These are phyloP conservation scores for Rauvolfia tetraphylla DNA, from an alignment of 257 asterid genomes.

Conservation along the genomic window DNA sequence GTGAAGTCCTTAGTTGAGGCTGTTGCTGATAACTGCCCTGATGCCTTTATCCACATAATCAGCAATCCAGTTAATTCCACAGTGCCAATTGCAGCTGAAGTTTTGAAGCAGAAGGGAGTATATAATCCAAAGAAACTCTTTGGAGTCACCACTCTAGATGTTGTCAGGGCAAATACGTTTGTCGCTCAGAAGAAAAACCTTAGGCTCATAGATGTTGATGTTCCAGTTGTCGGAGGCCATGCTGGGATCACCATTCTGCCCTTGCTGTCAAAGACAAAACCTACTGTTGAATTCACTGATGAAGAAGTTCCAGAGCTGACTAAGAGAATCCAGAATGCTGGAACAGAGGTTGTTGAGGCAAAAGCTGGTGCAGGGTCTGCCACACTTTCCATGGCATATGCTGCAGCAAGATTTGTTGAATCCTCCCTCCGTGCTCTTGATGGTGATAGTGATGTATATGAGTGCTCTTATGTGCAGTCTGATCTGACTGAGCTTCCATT, in stretches of 20 bases:
- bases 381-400: slow-evolving; percentile 90
- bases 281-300: slow-evolving; percentile 50
- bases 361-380: slow-evolving; percentile 96
- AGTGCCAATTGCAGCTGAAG: slow-evolving; percentile 83
- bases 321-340: slow-evolving; percentile 78
- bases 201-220: slow-evolving; percentile 76
- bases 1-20: slow-evolving; percentile 69
- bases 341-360: slow-evolving; percentile 92
- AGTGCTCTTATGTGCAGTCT: slow-evolving; percentile 66
- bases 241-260: slow-evolving; percentile 86
- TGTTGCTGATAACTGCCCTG: slow-evolving; percentile 80
- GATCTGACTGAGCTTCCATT: slow-evolving; percentile 71
- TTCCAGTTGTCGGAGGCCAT: slow-evolving; percentile 81
- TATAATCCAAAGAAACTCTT: slow-evolving; percentile 77
- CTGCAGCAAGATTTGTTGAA: slow-evolving; percentile 85
- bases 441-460: slow-evolving; percentile 74
- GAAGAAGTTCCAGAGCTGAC: slow-evolving; percentile 70
- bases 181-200: slow-evolving; percentile 65
- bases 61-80: slow-evolving; percentile 91
- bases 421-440: slow-evolving; percentile 86
- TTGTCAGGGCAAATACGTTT: slow-evolving; percentile 76
- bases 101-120: slow-evolving; percentile 68
- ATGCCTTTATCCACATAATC: slow-evolving; percentile 77
- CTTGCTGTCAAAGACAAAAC: slow-evolving; percentile 66
- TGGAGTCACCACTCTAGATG: slow-evolving; percentile 83